These are phyloP conservation scores for Eruca vesicaria DNA, from an alignment of 441 rosid genomes.

Conservation along the genomic window DNA sequence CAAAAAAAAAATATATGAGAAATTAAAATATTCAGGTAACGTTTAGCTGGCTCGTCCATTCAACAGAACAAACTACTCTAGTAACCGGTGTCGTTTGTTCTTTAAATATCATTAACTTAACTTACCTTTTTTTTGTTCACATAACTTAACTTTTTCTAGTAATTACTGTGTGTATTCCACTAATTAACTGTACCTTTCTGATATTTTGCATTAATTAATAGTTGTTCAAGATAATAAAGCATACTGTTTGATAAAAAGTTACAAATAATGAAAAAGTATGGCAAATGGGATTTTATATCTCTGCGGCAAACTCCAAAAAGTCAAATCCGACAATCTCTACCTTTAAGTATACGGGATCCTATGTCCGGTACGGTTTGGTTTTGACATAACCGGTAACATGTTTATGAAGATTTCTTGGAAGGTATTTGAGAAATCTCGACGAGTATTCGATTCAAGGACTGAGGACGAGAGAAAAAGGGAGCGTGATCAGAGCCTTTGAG, in stretches of 20 bases:
- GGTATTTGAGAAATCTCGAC: slow-evolving; percentile 45
- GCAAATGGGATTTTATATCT: slow-evolving; percentile 3
- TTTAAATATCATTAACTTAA: not conserved
- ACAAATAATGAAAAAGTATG: slow-evolving; percentile 15
- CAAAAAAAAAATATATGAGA: not conserved
- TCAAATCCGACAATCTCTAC: slow-evolving; percentile 19
- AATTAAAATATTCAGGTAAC: not conserved
- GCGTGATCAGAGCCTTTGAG: slow-evolving; percentile 53
- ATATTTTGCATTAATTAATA: not conserved
- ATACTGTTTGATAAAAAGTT: slow-evolving; percentile 20
- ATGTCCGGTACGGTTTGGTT: slow-evolving; percentile 29
- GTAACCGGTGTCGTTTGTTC: not conserved
- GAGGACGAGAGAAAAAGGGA: slow-evolving; percentile 54
- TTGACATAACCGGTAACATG: slow-evolving; percentile 14
- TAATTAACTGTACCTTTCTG: not conserved
- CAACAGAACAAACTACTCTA: not conserved
- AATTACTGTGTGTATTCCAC: not conserved
- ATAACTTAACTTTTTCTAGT: slow-evolving; percentile 3
- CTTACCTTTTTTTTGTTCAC: too few species aligned
- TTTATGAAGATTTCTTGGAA: slow-evolving; percentile 24
- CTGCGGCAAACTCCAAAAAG: not conserved
- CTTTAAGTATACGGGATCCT: slow-evolving; percentile 14
- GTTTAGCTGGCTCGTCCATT: not conserved
- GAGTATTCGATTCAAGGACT: slow-evolving; percentile 42
- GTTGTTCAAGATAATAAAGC: not conserved